phyloP scores from a whole-genome alignment of 2,329 filamentous ascomycete genomes.

The Daldinia sp. region DNA sequence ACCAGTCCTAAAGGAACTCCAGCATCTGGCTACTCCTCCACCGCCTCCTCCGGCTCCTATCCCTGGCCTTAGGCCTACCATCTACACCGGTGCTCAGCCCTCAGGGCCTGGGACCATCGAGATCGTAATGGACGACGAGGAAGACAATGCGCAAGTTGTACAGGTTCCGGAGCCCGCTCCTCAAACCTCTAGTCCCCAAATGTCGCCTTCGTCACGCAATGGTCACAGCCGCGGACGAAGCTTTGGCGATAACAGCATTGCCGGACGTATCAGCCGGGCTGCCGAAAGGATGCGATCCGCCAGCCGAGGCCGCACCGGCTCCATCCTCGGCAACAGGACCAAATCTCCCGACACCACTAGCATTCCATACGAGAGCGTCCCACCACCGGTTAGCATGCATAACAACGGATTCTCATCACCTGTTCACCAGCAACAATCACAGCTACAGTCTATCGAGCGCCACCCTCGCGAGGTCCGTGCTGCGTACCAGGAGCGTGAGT shows the following conservation, averaged over 20 bases:
- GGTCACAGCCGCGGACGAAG: conserved; percentile 67
- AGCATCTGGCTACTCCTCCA: conserved; percentile 67
- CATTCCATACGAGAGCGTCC: conserved; percentile 52
- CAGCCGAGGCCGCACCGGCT: conserved; percentile 62
- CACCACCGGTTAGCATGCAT: conserved; percentile 44
- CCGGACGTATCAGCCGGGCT: conserved; percentile 63
- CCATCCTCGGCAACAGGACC: conserved; percentile 46
- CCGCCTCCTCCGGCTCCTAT: conserved; percentile 69
- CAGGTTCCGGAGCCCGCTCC: not conserved
- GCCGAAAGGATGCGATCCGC: conserved; percentile 68
- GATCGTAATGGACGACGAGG: conserved; percentile 71
- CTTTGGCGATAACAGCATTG: conserved; percentile 60
- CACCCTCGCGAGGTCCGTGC: conserved; percentile 51
- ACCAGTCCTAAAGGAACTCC: conserved; percentile 67
- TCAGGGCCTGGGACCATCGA: conserved; percentile 65
- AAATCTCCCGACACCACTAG: conserved; percentile 51
- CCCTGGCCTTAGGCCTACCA: conserved; percentile 52
- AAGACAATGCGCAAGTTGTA: conserved; percentile 39
- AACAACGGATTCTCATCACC: conserved; percentile 47
- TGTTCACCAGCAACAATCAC: conserved; percentile 22
- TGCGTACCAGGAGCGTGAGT: conserved; percentile 50
- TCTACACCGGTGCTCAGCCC: conserved; percentile 53
- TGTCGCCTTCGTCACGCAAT: conserved; percentile 52
- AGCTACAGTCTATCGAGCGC: conserved; percentile 39
- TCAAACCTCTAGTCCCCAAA: conserved; percentile 47